Base-by-base conservation (phyloP, 2,329 filamentous ascomycete species). In the Kalmusia sp. region DNA sequence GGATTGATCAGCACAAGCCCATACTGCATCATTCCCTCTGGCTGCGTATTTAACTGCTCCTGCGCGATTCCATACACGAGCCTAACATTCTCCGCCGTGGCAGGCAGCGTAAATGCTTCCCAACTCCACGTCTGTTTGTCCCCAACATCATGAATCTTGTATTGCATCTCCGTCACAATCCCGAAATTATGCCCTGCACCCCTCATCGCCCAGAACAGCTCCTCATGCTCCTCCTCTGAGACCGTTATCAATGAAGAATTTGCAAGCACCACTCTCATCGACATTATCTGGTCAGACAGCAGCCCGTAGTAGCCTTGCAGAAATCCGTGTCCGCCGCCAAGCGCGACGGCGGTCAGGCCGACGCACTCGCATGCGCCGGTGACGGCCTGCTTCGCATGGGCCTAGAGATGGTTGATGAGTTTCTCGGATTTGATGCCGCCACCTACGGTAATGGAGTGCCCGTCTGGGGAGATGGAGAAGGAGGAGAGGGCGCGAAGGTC, bases 201-300 rank as follows among this genome's bases (percentile, higher is more conserved):
- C 21, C 72, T 70, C 31, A 76, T 59, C 1, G 73, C 74, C 60
- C 65, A 71, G 63, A 74, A 78, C 14, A 78, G 61, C 8, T 71
- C 68, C 2, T 59, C 37, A 25, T 71, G 45, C 1, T 52, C 58
- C 1, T 55, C 52, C 2, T 52, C 47, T 21, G 68, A 69, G 17
- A 64, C 73, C 4, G 68, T 71, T 24, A 71, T 54, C 24, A 74
- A 52, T 2, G 59, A 52, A 4, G 71, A 72, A 44, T 63, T 51
- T 2, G 73, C 64, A 12, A 61, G 61, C 5, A 67, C 61, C 4
- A 54, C 11, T 9, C 39, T 15, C 14, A 52, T 7, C 7, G 24
- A 46, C 19, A 55, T 17, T 25, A 60, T 22, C 24, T 60, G 49
- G 28, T 60, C 51, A 21, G 45, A 41, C 1, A 54, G 28, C 11